Conservation (phyloP, 148 eudicot species). For the Dysphania ambrosioides region DNA sequence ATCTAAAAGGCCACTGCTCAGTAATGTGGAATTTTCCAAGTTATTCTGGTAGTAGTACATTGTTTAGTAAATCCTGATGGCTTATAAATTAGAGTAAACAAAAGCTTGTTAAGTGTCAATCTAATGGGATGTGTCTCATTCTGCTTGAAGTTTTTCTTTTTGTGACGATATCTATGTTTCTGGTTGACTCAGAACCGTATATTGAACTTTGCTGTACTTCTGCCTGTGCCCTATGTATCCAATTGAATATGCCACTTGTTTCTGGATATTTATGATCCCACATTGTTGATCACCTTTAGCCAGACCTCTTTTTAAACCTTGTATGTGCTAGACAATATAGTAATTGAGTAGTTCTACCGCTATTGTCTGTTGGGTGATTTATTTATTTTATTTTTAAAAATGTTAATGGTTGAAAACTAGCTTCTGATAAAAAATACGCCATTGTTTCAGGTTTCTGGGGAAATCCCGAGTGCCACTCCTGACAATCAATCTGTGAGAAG, state of each 20-base stretch:
- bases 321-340: slow-evolving; percentile 65
- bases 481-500: slow-evolving; percentile 85
- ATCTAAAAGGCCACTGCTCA: background rate
- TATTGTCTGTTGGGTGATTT: background rate
- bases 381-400: background rate
- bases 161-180: background rate
- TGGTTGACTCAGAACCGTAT: background rate
- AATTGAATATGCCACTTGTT: background rate
- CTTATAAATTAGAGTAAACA: background rate
- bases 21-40: background rate
- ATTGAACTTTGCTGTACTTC: background rate
- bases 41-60: background rate
- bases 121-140: background rate
- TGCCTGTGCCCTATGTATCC: background rate
- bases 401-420: background rate
- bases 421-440: slow-evolving; percentile 2
- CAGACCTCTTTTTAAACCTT: too few relatives aligned
- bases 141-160: background rate
- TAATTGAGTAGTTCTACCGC: slow-evolving; percentile 32
- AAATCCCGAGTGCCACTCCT: slow-evolving; percentile 73
- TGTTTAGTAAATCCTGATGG: background rate
- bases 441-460: slow-evolving; percentile 77
- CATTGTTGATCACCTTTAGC: background rate
- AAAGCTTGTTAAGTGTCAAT: background rate
- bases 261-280: background rate